These are phyloP conservation scores for Porodaedalea pini DNA, from an alignment of 1,284 basidiomycete genomes.

Conservation along the genomic window DNA sequence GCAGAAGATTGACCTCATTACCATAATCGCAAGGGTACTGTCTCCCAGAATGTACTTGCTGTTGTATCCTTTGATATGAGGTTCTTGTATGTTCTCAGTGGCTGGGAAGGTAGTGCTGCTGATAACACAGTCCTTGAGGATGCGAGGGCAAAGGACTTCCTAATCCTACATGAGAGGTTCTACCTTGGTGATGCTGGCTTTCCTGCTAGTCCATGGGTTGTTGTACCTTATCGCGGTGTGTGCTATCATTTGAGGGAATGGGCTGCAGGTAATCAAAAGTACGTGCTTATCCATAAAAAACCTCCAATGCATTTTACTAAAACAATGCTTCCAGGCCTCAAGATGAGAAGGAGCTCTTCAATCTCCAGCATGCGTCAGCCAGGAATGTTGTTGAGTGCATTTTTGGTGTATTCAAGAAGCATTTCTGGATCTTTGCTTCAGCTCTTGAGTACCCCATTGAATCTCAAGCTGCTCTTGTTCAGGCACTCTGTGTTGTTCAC, in stretches of 20 bases:
- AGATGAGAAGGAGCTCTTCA: too few species aligned
- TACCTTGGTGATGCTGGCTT: conserved; percentile 42
- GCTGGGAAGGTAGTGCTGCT: conserved; percentile 36
- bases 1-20: conserved; percentile 24
- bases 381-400: too few species aligned
- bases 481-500: too few species aligned
- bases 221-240: conserved; percentile 30
- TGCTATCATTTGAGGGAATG: conserved; percentile 39
- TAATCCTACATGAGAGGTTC: conserved; percentile 30
- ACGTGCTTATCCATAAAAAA: too few species aligned
- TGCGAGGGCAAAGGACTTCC: conserved; percentile 29
- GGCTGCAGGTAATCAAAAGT: too few species aligned
- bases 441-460: too few species aligned
- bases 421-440: too few species aligned
- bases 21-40: conserved; percentile 34
- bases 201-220: conserved; percentile 29
- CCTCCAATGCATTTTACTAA: too few species aligned
- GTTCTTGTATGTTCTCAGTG: conserved; percentile 34
- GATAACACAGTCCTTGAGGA: conserved; percentile 32
- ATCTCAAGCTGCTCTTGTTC: too few species aligned
- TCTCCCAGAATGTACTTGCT: conserved; percentile 37
- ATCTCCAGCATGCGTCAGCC: too few species aligned
- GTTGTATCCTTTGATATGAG: conserved; percentile 29
- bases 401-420: too few species aligned
- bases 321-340: too few species aligned